Evolutionary conservation across 805 yeast species (phyloP).

Genomic region (Tetrapisispora fleetii): DNA sequence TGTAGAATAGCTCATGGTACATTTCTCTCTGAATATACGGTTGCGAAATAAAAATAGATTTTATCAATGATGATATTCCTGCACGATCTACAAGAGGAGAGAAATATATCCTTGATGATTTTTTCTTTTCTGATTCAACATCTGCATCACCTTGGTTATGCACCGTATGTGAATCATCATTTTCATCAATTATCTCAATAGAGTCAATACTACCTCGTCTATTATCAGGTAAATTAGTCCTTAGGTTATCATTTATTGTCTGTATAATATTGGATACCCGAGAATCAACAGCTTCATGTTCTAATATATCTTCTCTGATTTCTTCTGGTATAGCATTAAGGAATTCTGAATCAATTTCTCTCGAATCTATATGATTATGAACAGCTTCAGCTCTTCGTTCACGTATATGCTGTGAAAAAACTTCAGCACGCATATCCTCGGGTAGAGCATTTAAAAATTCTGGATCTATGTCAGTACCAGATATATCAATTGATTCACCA

Average conservation of each 20-base stretch:
- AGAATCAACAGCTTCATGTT: conserved; percentile 42
- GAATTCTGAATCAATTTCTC: conserved; percentile 74
- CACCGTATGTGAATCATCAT: conserved; percentile 9
- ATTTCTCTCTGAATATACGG: conserved; percentile 50
- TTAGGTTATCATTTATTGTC: not conserved
- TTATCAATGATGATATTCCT: conserved; percentile 64
- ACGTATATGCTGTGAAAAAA: conserved; percentile 71
- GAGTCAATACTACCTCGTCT: conserved; percentile 1
- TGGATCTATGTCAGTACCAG: conserved; percentile 88
- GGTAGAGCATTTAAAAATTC: conserved; percentile 85
- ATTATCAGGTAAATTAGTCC: not conserved
- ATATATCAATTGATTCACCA: conserved; percentile 69
- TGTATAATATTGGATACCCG: conserved; percentile 13
- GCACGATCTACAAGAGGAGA: conserved; percentile 64
- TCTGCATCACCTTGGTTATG: conserved; percentile 5
- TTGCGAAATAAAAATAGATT: conserved; percentile 67
- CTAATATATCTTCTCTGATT: conserved; percentile 51
- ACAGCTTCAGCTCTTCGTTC: conserved; percentile 58
- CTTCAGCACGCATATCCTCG: conserved; percentile 88
- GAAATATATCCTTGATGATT: conserved; percentile 35
- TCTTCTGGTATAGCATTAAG: conserved; percentile 67
- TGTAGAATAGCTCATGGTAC: conserved; percentile 54
- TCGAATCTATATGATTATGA: conserved; percentile 34
- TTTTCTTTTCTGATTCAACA: conserved; percentile 15
- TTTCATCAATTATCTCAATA: conserved; percentile 5